Percentiles rank a stretch among this genome's conserved stretches.
These are phyloP conservation scores for Acacia pycnantha DNA, from an alignment of 331 rosid species.

Conservation along the genomic window DNA sequence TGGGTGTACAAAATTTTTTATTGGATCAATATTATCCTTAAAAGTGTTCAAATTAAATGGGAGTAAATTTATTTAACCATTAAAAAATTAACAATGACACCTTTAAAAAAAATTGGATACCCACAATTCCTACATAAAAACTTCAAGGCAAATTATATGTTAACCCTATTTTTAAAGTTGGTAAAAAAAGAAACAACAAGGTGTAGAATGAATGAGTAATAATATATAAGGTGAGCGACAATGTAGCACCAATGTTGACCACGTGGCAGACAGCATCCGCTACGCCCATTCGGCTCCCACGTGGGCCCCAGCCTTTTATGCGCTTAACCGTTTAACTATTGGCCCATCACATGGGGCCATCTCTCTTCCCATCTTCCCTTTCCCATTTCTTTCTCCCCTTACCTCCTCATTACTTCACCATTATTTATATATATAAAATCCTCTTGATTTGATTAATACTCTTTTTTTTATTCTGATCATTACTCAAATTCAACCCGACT, in stretches of 20 bases:
- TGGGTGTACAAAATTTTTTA: too few relatives aligned
- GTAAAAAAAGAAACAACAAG: not conserved
- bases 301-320: slow-evolving; percentile 52
- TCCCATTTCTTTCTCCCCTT: not conserved
- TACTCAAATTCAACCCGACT: not conserved
- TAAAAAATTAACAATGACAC: too few relatives aligned
- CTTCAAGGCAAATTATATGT: too few relatives aligned
- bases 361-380: slow-evolving; percentile 27
- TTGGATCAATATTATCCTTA: too few relatives aligned
- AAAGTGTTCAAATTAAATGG: too few relatives aligned
- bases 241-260: slow-evolving; percentile 77
- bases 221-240: slow-evolving; percentile 54
- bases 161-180: too few relatives aligned
- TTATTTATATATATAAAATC: not conserved
- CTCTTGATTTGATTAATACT: not conserved
- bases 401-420: slow-evolving; percentile 8
- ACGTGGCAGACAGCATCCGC: slow-evolving; percentile 89
- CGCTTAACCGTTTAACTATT: slow-evolving; percentile 21
- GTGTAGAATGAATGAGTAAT: not conserved
- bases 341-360: slow-evolving; percentile 68
- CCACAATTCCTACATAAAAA: too few relatives aligned
- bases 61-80: too few relatives aligned
- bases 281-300: slow-evolving; percentile 27
- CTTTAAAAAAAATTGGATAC: too few relatives aligned
- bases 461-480: not conserved